A percentile compares a stretch with the other conserved stretches of the same genome.
Evolutionary conservation across 1,139 yeast genomes (phyloP).

Genomic region (Keqinozyma sinolaborantium): DNA sequence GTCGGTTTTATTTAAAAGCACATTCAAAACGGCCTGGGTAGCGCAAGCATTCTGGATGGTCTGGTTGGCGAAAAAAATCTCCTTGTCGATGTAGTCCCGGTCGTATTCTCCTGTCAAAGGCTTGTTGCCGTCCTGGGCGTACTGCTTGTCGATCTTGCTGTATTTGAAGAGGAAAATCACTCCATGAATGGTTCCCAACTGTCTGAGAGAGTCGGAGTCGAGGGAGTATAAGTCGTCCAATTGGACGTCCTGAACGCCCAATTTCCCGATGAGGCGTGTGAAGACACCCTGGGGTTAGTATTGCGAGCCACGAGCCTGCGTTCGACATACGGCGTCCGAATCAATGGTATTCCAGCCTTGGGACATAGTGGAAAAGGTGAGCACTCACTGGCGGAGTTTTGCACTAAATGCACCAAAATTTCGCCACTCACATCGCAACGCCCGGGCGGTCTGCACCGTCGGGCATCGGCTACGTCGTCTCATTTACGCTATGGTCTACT

Average conservation of each 20-base stretch:
- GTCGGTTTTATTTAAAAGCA: constrained; percentile 40
- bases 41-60: constrained; percentile 73
- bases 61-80: constrained; percentile 62
- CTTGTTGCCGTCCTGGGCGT: constrained; percentile 21
- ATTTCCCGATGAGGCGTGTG: constrained; percentile 57
- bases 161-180: constrained; percentile 65
- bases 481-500: too few species aligned
- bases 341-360: constrained; percentile 68
- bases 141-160: constrained; percentile 33
- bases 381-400: too few species aligned
- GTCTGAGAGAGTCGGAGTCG: constrained; percentile 43
- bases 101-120: constrained; percentile 49
- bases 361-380: not conserved
- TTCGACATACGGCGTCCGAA: constrained; percentile 55
- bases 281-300: constrained; percentile 51
- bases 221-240: constrained; percentile 59
- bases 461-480: too few species aligned
- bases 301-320: constrained; percentile 8
- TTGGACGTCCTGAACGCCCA: constrained; percentile 56
- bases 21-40: constrained; percentile 70
- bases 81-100: constrained; percentile 27
- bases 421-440: too few species aligned
- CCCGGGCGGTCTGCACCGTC: too few species aligned
- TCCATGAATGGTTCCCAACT: constrained; percentile 50
- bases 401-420: too few species aligned